phyloP scores from a whole-genome alignment of 441 rosid species.

The Corymbia calophylla region DNA sequence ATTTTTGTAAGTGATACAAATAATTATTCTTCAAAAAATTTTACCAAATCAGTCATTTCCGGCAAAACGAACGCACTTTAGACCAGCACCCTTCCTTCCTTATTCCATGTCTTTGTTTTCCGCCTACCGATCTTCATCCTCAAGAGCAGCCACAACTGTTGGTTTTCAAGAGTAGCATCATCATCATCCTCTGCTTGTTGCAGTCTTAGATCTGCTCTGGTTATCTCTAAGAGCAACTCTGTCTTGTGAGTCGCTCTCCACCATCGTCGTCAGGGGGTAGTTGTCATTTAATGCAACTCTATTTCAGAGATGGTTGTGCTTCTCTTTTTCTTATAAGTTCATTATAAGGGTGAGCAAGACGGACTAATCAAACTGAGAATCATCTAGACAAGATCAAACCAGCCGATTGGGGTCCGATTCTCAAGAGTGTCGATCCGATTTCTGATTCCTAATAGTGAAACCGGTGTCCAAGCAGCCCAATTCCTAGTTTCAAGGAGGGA shows the following conservation, averaged over 20 bases:
- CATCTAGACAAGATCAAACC: no score
- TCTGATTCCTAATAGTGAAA: no score
- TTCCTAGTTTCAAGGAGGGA: no score
- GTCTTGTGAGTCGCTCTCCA: background rate
- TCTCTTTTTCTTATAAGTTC: background rate
- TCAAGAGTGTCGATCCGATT: no score
- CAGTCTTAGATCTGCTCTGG: background rate
- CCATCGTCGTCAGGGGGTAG: background rate
- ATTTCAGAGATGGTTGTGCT: background rate
- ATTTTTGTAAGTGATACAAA: no score
- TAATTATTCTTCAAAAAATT: no score
- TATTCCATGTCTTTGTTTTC: background rate
- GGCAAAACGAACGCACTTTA: accelerated
- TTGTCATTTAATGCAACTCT: background rate
- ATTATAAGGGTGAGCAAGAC: no score
- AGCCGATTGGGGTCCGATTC: no score
- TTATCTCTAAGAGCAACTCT: background rate
- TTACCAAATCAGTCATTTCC: no score
- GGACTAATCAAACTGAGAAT: no score
- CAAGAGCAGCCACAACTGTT: background rate
- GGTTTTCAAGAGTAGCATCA: background rate
- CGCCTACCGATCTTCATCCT: background rate
- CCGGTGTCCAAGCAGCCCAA: no score
- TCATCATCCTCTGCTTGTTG: background rate
- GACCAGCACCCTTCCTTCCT: background rate